phyloP scores from a whole-genome alignment of 768 basidiomycete species.

The Paxillus involutus region DNA sequence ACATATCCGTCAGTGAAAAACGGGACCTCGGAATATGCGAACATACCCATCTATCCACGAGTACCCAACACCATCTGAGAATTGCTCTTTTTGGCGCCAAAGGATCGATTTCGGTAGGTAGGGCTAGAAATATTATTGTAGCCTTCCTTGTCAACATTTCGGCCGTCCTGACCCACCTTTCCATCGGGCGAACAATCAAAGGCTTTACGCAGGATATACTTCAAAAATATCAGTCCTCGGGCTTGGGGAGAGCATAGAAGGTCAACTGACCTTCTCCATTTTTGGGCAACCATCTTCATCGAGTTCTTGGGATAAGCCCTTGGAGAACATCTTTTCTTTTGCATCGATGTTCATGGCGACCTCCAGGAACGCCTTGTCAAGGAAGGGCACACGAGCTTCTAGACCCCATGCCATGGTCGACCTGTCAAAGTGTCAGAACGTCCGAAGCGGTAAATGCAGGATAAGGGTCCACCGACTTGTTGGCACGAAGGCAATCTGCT shows the following conservation, averaged over 20 bases:
- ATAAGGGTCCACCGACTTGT: slow-evolving; percentile 66
- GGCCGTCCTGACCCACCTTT: slow-evolving; percentile 45
- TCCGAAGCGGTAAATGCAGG: neutral
- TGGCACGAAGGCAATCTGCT: slow-evolving; percentile 94
- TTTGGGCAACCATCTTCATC: slow-evolving; percentile 86
- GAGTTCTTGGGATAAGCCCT: slow-evolving; percentile 67
- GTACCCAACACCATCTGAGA: slow-evolving; percentile 98
- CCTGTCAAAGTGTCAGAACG: slow-evolving; percentile 36
- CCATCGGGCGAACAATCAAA: slow-evolving; percentile 86
- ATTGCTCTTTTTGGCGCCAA: slow-evolving; percentile 99
- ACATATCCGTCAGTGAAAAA: neutral
- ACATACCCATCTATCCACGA: slow-evolving; percentile 96
- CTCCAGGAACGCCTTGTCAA: slow-evolving; percentile 95
- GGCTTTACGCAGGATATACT: slow-evolving; percentile 96
- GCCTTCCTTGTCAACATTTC: neutral
- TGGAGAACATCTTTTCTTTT: slow-evolving; percentile 84
- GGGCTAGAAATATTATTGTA: slow-evolving; percentile 44
- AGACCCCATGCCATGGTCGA: slow-evolving; percentile 99
- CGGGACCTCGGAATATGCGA: neutral
- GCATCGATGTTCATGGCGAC: slow-evolving; percentile 90
- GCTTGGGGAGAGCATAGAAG: neutral
- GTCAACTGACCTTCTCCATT: slow-evolving; percentile 85
- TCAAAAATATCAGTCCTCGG: slow-evolving; percentile 10
- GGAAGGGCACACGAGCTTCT: slow-evolving; percentile 97
- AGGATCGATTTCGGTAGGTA: slow-evolving; percentile 94